Base-by-base conservation (phyloP, 352 stramenopile species). In the Phytophthora pluvialis region DNA sequence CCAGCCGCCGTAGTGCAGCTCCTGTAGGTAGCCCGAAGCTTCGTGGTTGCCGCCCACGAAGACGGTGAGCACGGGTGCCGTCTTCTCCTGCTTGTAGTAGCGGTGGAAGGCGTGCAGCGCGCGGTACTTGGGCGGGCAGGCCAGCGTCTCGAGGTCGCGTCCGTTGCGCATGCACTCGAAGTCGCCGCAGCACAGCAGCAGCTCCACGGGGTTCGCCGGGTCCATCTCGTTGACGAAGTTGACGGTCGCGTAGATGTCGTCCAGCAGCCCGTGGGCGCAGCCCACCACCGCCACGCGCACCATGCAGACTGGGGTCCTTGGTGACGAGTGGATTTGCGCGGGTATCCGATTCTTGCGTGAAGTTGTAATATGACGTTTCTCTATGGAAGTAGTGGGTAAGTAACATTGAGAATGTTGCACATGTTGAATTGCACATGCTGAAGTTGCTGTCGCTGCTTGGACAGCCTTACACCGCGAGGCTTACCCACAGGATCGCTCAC, bases 31-130 rank as follows among this genome's bases (percentile, higher is more conserved):
- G 58, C 98, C 98, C 9, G 94, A 98, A 13, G 97, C 96, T 75
- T 99, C 98, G 75, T 99, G 98, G 86, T 99, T 99, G 25, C 98
- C 98, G 29, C 97, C 97, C 31, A 99, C 91, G 72, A 99, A 98
- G 13, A 99, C 78, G 3, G 97, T 99, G 32, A 98, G 78, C 52
- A 99, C 90, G 4, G 97, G 97, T 39, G 96, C 97, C 6, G 73
- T 70, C 64, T 97, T 97, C 47, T 90, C 81, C 39, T 95, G 94
- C 44, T 80, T 93, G 75, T 99, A 99, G 74, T 99, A 99, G 57
- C 91, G 79, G 67, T 98, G 90, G 77, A 99, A 99, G 45, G 80
- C 72, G 43, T 93, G 83, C 73, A 97, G 87, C 9, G 67, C 70
- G 49, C 93, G 89, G 81, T 99, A 99, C 73, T 99, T 99, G 38